Evolutionary conservation across 2,329 filamentous ascomycete species (phyloP), one percentile per base, ranked within the genome.

Genomic region (Podosphaera xanthii): DNA sequence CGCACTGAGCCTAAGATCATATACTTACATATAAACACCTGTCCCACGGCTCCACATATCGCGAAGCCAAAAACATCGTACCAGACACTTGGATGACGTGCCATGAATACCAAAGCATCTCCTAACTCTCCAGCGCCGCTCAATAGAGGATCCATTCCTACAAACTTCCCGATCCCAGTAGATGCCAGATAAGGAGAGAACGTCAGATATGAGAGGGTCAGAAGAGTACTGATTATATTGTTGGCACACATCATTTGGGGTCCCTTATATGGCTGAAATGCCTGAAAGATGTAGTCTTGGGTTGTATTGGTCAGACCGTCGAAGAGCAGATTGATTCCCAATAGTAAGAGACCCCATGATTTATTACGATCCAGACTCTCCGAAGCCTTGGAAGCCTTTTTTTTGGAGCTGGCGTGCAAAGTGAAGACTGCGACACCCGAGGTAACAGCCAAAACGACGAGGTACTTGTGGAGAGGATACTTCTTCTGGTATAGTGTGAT

Each of bases 231-330:
- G 71, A 97, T 85, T 59, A 95, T 75, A 70, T 97, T 98, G 72
- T 96, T 88, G 46, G 91, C 90, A 70, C 90, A 94, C 92, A 98
- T 98, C 92, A 98, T 98, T 77, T 98, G 92, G 61, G 91, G 89
- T 8, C 92, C 92, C 2, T 82, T 81, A 70, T 92, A 96, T 12
- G 84, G 82, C 63, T 81, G 81, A 72, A 89, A 94, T 5, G 80
- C 77, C 63, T 73, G 72, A 70, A 97, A 96, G 70, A 98, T 88
- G 71, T 95, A 83, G 71, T 98, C 92, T 75, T 98, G 92, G 2
- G 91, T 95, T 59, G 85, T 89, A 72, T 98, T 98, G 61, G 91
- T 97, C 59, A 98, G 77, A 63, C 92, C 92, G 70, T 98, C 92
- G 67, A 98, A 92, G 30, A 98, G 79, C 58, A 98, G 76, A 71